Base-by-base conservation (phyloP, 495 filamentous ascomycete genomes). In the Daldinia bambusicola region DNA sequence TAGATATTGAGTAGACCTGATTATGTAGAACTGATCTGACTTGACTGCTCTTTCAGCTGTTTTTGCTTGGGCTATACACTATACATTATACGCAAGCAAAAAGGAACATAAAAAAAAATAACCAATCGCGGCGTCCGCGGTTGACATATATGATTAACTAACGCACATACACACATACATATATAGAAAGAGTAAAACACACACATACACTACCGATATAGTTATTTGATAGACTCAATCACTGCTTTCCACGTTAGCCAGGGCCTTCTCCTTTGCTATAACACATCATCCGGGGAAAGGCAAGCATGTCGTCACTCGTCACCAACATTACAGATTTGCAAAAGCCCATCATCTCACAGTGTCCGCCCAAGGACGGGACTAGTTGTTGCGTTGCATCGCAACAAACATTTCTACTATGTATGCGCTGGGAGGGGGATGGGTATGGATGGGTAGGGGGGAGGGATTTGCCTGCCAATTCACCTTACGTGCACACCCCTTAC, bases 231-330 rank as follows among this genome's bases (percentile, higher is more conserved):
- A 48, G 43, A 48, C 51, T 71, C 69, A 71, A 72, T 72, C 70
- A 72, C 51, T 64, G 65, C 64, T 66, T 66, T 73, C 70, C 70
- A 73, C 70, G 70, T 73, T 69, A 66, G 62, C 57, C 57, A 53
- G 57, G 62, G 51, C 37, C 40, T 38, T 53, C 22, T 20, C 13
- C 20, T 45, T 34, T 56, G 32, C 6, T 58, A 56, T 62, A 26
- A 63, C 22, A 40, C 10, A 55, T 63, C 31, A 60, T 59, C 64
- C 58, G 59, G 50, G 58, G 63, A 57, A 63, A 50, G 32, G 64
- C n/a, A 9, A 67, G 18, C 13, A 67, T 71, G 69, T 68, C 69
- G 69, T 72, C 69, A 72, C 69, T 67, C 13, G 7, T 60, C 63
- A 67, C 63, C 51, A 52, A 66, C 50, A 32, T 53, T 53, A 32